Percentiles rank a stretch among this genome's conserved stretches.
Conservation (phyloP, 768 basidiomycete species). For the Pseudohyphozyma bogoriensis region DNA sequence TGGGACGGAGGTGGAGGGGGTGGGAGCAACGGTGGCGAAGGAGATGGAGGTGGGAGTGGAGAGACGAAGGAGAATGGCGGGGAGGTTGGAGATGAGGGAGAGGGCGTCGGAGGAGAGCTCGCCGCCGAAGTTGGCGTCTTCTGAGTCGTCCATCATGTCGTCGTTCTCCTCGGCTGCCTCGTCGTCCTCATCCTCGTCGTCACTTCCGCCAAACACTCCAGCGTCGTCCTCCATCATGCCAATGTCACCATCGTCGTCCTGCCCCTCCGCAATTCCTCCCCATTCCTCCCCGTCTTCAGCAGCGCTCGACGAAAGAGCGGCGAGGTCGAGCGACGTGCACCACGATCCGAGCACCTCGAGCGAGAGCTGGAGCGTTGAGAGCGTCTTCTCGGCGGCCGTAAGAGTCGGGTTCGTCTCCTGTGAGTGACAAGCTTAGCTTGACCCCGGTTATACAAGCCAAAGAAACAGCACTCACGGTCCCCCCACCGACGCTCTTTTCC, state of each 20-base stretch:
- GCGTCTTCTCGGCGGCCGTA: slow-evolving; percentile 38
- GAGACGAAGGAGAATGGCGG: slow-evolving; percentile 34
- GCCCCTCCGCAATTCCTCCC: slow-evolving; percentile 19
- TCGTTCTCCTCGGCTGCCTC: slow-evolving; percentile 25
- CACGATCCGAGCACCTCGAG: slow-evolving; percentile 37
- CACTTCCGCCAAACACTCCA: slow-evolving; percentile 4
- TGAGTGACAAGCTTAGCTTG: neutral
- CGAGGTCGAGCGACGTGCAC: slow-evolving; percentile 23
- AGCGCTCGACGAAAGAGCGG: neutral
- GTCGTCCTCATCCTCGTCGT: slow-evolving; percentile 34
- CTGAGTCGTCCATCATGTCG: slow-evolving; percentile 26
- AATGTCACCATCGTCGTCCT: slow-evolving; percentile 10
- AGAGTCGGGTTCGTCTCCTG: slow-evolving; percentile 28
- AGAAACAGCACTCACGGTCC: too few relatives aligned
- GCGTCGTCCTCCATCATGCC: slow-evolving; percentile 11
- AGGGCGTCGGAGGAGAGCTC: neutral
- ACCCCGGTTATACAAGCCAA: too few relatives aligned
- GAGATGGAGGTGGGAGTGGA: slow-evolving; percentile 36
- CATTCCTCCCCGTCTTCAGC: slow-evolving; percentile 22
- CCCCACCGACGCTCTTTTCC: too few relatives aligned
- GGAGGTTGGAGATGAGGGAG: slow-evolving; percentile 31
- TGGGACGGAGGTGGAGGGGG: slow-evolving; percentile 23
- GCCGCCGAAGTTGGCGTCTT: slow-evolving; percentile 18
- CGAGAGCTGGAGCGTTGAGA: slow-evolving; percentile 38
- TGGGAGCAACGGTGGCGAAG: slow-evolving; percentile 31